Conservation (phyloP, 345 rosid genomes). For the Brassica juncea region DNA sequence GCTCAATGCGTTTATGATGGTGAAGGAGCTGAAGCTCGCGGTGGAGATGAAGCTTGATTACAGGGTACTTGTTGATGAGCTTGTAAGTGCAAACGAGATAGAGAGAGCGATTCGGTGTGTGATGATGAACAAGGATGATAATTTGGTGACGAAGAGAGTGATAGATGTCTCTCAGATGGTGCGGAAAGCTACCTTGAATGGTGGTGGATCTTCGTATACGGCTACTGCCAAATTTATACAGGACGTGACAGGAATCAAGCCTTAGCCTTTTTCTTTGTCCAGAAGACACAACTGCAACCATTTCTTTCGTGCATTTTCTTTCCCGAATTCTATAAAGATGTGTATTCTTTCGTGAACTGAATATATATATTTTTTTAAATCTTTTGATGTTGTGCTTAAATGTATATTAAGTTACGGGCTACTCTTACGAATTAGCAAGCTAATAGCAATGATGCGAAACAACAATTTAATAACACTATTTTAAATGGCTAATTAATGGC, state of each 20-base stretch:
- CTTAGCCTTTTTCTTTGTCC: neutral
- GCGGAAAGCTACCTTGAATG: conserved; percentile 16
- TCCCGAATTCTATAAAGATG: neutral
- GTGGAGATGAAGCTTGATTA: conserved; percentile 35
- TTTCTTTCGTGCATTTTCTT: neutral
- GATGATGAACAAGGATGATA: conserved; percentile 33
- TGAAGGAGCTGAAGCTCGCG: conserved; percentile 34
- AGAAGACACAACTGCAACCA: neutral
- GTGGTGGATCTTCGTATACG: conserved; percentile 42
- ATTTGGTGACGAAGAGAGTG: conserved; percentile 33
- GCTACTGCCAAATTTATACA: conserved; percentile 27
- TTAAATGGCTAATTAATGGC: too few species aligned
- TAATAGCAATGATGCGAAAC: too few species aligned
- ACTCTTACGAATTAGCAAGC: too few species aligned
- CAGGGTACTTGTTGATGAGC: conserved; percentile 23
- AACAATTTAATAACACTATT: too few species aligned
- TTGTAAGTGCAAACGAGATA: conserved; percentile 40
- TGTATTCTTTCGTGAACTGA: neutral
- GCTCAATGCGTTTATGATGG: conserved; percentile 40
- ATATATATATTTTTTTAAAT: too few species aligned
- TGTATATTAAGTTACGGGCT: too few species aligned
- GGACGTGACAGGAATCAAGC: conserved; percentile 25
- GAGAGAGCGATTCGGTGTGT: conserved; percentile 34
- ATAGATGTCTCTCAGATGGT: conserved; percentile 26
- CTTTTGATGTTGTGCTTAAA: too few species aligned